phyloP scores from a whole-genome alignment of 2,329 filamentous ascomycete species.

The Cytospora schulzeri region DNA sequence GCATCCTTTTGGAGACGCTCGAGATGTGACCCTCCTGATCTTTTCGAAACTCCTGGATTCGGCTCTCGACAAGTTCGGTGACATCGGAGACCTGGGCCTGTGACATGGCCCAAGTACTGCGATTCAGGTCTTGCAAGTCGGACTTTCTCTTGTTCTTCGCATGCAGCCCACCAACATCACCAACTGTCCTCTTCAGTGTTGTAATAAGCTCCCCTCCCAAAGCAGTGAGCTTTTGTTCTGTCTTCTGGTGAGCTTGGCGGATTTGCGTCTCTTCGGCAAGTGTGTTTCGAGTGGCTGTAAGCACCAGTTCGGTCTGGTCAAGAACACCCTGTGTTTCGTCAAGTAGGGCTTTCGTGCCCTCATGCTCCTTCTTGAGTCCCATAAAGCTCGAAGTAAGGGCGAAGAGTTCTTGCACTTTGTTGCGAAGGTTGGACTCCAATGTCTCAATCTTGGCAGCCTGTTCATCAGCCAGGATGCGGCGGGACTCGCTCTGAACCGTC shows the following conservation, averaged over 20 bases:
- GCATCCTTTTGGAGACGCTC: slow-evolving; percentile 70
- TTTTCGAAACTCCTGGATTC: slow-evolving; percentile 70
- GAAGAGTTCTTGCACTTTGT: slow-evolving; percentile 93
- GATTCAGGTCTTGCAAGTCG: slow-evolving; percentile 79
- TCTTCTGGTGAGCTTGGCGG: slow-evolving; percentile 81
- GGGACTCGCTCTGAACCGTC: slow-evolving; percentile 87
- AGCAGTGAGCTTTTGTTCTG: slow-evolving; percentile 73
- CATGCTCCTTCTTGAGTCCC: slow-evolving; percentile 85
- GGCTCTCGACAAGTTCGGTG: slow-evolving; percentile 74
- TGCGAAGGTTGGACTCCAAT: slow-evolving; percentile 84
- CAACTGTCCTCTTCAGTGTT: slow-evolving; percentile 75
- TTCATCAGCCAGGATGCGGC: slow-evolving; percentile 88
- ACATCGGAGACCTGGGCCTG: slow-evolving; percentile 76
- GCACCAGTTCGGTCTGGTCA: slow-evolving; percentile 83
- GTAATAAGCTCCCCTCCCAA: slow-evolving; percentile 77
- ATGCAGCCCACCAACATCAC: slow-evolving; percentile 78
- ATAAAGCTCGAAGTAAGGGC: slow-evolving; percentile 85
- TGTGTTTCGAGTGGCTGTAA: slow-evolving; percentile 73
- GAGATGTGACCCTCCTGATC: slow-evolving; percentile 74
- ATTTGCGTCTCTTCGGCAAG: slow-evolving; percentile 79
- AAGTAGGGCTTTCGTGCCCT: slow-evolving; percentile 70
- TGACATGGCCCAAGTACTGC: slow-evolving; percentile 75
- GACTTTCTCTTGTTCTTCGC: slow-evolving; percentile 86
- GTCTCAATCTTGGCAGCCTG: slow-evolving; percentile 90
- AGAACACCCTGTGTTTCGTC: slow-evolving; percentile 80